Base-by-base conservation (phyloP, 371 early-diverging fungal species). In the Mucor indicus region DNA sequence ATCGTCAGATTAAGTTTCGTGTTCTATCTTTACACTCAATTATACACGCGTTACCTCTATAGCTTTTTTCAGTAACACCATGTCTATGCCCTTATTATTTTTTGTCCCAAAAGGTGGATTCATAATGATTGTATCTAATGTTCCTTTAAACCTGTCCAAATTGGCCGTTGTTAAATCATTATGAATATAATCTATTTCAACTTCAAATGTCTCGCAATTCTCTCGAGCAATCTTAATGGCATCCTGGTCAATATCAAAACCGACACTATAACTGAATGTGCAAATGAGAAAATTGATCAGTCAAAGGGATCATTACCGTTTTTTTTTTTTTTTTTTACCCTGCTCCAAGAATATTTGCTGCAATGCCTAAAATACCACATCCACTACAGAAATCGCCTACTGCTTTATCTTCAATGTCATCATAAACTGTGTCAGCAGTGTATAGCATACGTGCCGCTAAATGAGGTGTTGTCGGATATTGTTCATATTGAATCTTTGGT, bases 71-170 rank as follows among this genome's bases (percentile, higher is more conserved):
- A 92, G 62, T 48, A 92, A 84, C 19, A 81, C 63, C 75, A 87
- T 80, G 52, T 92, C 92, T 19, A 89, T 80, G 10, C 92, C 92
- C 44, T 77, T 76, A 53, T 83, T 85, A 24, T 50, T 59, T 51
- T 88, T 90, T 10, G 91, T 91, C 9, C 91, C 91, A 65, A 90
- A 91, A 1, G 92, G 92, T 48, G 92, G 92, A 59, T 91, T 91
- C 85, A 90, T 87, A 19, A 91, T 62, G 36, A 91, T 81, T 1
- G 90, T 90, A 64, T 91, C 91, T 30, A 88, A 67, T 46, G 69
- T 69, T 3, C 70, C 75, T 17, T 57, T 52, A 53, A 80, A 81
- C 40, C 72, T 51, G 29, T 69, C 64, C 29, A 75, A 23, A 15
- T 27, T 43, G 30, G 67, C 46, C 15, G 46, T 43, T 27, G 59